Evolutionary conservation across 2,329 filamentous ascomycete genomes (phyloP).

Genomic region (Trichoderma polysporum): DNA sequence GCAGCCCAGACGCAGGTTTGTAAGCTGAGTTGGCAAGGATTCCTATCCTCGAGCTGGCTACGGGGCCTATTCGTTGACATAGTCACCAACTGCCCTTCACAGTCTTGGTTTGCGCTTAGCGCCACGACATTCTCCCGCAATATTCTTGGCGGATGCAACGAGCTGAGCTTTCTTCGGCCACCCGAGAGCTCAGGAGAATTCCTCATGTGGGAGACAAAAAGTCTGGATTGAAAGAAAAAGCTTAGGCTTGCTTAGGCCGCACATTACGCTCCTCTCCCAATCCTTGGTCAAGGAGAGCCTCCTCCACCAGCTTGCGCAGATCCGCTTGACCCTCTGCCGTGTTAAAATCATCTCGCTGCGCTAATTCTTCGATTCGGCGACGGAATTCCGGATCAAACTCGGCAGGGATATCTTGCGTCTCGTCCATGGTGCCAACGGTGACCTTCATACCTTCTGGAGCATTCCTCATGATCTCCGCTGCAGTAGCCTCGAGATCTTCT

Average conservation of each 20-base stretch:
- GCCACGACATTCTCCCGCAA: constrained; percentile 52
- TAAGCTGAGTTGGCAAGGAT: constrained; percentile 59
- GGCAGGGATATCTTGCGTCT: constrained; percentile 57
- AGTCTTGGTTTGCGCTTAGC: constrained; percentile 56
- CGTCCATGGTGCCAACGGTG: constrained; percentile 71
- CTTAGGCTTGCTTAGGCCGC: constrained; percentile 57
- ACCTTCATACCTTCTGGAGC: constrained; percentile 76
- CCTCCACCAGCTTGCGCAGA: constrained; percentile 74
- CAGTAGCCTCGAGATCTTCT: constrained; percentile 31
- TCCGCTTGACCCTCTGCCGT: constrained; percentile 76
- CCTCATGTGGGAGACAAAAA: constrained; percentile 59
- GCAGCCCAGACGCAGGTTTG: constrained; percentile 39
- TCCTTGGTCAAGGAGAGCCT: constrained; percentile 70
- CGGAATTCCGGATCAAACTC: constrained; percentile 80
- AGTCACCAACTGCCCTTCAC: constrained; percentile 43
- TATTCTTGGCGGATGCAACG: constrained; percentile 45
- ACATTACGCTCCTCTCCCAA: constrained; percentile 64
- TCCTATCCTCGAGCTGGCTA: constrained; percentile 55
- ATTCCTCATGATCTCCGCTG: constrained; percentile 33
- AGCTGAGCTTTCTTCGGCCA: constrained; percentile 55
- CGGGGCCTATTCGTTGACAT: constrained; percentile 48
- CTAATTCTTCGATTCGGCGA: constrained; percentile 83
- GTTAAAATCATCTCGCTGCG: constrained; percentile 78
- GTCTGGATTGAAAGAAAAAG: constrained; percentile 38
- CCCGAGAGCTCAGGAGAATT: constrained; percentile 52